Conservation (phyloP, 257 asterid species). For the Leptodermis oblonga region DNA sequence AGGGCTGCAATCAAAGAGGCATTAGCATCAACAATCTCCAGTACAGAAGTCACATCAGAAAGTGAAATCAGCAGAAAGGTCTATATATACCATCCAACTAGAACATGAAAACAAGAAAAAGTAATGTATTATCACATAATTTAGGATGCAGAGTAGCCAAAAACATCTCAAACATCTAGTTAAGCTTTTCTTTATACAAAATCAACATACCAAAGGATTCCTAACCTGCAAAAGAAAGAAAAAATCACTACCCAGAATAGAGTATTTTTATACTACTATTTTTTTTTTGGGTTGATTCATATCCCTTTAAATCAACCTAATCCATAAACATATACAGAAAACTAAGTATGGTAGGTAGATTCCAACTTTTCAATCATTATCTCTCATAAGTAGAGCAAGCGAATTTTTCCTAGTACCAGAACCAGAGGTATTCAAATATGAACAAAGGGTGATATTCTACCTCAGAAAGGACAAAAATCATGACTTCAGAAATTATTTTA, state of each 20-base stretch:
- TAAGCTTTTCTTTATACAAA: background rate
- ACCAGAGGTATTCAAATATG: background rate
- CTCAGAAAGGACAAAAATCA: background rate
- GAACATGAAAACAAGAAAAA: background rate
- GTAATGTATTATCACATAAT: background rate
- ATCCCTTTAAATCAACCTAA: background rate
- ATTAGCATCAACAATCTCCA: background rate
- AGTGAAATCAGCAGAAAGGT: constrained; percentile 5
- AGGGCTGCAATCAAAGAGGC: background rate
- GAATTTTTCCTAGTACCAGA: background rate
- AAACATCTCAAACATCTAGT: background rate
- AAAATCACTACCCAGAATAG: background rate
- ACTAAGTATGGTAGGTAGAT: background rate
- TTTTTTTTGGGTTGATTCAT: background rate
- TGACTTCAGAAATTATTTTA: background rate
- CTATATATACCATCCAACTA: background rate
- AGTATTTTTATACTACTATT: background rate
- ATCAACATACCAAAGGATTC: background rate
- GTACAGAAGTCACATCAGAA: constrained; percentile 5
- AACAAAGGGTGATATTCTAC: background rate
- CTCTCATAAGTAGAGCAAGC: background rate
- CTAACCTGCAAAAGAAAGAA: background rate
- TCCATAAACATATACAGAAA: too few species aligned
- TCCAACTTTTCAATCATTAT: background rate
- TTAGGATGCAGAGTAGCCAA: background rate